Percentiles rank a stretch among this genome's conserved stretches.
Conservation (phyloP, 2,329 filamentous ascomycete species). For the Fusarium staphyleae region DNA sequence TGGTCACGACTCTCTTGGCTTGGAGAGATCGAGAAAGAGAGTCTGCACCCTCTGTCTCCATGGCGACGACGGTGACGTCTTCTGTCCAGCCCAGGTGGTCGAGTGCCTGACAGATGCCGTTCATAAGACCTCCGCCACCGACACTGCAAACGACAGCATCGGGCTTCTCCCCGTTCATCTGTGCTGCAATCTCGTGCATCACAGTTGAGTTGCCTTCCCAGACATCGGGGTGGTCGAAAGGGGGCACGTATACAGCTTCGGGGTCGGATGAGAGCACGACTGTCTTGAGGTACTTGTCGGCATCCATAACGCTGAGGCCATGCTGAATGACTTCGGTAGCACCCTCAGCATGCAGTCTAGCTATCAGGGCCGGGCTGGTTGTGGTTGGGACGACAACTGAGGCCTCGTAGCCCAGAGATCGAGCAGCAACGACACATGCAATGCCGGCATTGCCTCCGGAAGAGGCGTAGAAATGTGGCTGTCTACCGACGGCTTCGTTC, state of each 20-base stretch:
- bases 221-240: conserved; percentile 70
- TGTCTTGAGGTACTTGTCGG: conserved; percentile 67
- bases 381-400: conserved; percentile 75
- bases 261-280: conserved; percentile 55
- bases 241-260: conserved; percentile 66
- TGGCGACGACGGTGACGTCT: conserved; percentile 63
- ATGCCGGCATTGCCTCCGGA: conserved; percentile 83
- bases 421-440: conserved; percentile 76
- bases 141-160: conserved; percentile 78
- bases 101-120: conserved; percentile 73
- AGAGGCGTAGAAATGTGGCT: conserved; percentile 72
- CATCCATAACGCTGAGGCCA: conserved; percentile 72
- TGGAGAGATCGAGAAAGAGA: conserved; percentile 66
- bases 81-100: conserved; percentile 32
- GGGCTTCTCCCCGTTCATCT: conserved; percentile 65
- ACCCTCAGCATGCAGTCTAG: conserved; percentile 70
- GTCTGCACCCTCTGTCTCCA: conserved; percentile 77
- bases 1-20: conserved; percentile 61
- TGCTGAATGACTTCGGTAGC: conserved; percentile 67
- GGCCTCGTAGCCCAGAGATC: conserved; percentile 64
- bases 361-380: conserved; percentile 72
- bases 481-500: conserved; percentile 12
- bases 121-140: conserved; percentile 82
- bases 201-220: conserved; percentile 70
- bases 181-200: conserved; percentile 54